These are phyloP conservation scores for Scedosporium aurantiacum DNA, from an alignment of 2,329 filamentous ascomycete genomes.

Conservation along the genomic window DNA sequence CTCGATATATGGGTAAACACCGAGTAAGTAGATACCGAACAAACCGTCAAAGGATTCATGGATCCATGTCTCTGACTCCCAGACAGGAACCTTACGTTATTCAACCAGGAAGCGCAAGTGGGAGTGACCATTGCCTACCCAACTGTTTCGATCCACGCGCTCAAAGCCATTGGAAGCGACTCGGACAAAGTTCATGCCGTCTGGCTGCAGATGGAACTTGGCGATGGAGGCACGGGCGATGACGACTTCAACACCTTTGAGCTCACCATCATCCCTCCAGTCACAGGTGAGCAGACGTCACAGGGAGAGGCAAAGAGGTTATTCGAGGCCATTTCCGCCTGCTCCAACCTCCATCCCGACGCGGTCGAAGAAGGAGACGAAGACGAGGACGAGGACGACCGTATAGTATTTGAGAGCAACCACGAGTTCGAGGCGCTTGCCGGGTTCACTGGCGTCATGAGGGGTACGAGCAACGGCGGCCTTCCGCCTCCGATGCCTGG, in stretches of 20 bases:
- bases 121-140: slow-evolving; percentile 66
- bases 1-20: slow-evolving; percentile 50
- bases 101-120: slow-evolving; percentile 42
- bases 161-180: slow-evolving; percentile 38
- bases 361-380: slow-evolving; percentile 47
- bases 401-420: slow-evolving; percentile 45
- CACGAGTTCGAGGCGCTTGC: slow-evolving; percentile 41
- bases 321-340: slow-evolving; percentile 60
- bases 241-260: slow-evolving; percentile 58
- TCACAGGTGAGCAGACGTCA: slow-evolving; percentile 16
- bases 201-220: slow-evolving; percentile 59
- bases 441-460: slow-evolving; percentile 44
- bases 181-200: slow-evolving; percentile 34
- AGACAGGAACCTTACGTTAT: slow-evolving; percentile 45
- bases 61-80: slow-evolving; percentile 1
- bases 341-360: slow-evolving; percentile 68
- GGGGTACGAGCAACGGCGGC: slow-evolving; percentile 34
- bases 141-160: slow-evolving; percentile 62
- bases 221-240: slow-evolving; percentile 43
- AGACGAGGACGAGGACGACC: slow-evolving; percentile 42
- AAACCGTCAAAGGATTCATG: too few relatives aligned
- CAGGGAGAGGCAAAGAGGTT: slow-evolving; percentile 31
- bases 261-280: slow-evolving; percentile 50
- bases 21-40: slow-evolving; percentile 29
- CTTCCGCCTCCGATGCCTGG: slow-evolving; percentile 60